Percentiles rank a stretch among this genome's conserved stretches.
These are phyloP conservation scores for Linum lewisii DNA, from an alignment of 345 rosid genomes.

Conservation along the genomic window DNA sequence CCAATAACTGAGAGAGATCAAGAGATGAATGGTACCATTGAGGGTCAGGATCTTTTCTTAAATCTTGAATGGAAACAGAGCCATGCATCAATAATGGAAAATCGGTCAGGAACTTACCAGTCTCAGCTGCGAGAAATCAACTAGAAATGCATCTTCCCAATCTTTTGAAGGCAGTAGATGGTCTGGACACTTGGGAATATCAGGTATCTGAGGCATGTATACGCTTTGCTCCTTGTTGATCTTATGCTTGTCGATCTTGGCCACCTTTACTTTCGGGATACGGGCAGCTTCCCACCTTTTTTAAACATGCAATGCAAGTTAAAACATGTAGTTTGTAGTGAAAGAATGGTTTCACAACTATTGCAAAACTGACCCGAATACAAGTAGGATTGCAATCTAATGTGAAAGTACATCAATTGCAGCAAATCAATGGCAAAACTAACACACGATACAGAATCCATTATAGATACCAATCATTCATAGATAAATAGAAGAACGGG, in stretches of 20 bases:
- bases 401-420: too few species aligned
- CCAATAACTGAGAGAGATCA: conserved; percentile 34
- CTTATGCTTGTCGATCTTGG: conserved; percentile 40
- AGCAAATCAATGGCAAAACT: conserved; percentile 12
- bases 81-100: background rate
- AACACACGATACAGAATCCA: background rate
- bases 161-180: conserved; percentile 51
- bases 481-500: background rate
- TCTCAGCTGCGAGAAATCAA: conserved; percentile 64
- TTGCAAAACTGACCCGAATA: too few species aligned
- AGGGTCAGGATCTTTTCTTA: too few species aligned
- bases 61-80: too few species aligned
- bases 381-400: too few species aligned
- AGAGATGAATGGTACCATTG: conserved; percentile 4
- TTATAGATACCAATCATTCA: background rate
- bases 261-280: conserved; percentile 65
- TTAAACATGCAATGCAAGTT: too few species aligned
- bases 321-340: too few species aligned
- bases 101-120: conserved; percentile 27
- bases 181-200: conserved; percentile 60
- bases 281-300: conserved; percentile 91
- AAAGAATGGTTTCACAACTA: too few species aligned
- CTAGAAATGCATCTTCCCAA: conserved; percentile 85
- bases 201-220: conserved; percentile 88
- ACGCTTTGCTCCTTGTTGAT: conserved; percentile 49